Base-by-base conservation (phyloP, 2,329 filamentous ascomycete genomes). In the Amylocarpus encephaloides region DNA sequence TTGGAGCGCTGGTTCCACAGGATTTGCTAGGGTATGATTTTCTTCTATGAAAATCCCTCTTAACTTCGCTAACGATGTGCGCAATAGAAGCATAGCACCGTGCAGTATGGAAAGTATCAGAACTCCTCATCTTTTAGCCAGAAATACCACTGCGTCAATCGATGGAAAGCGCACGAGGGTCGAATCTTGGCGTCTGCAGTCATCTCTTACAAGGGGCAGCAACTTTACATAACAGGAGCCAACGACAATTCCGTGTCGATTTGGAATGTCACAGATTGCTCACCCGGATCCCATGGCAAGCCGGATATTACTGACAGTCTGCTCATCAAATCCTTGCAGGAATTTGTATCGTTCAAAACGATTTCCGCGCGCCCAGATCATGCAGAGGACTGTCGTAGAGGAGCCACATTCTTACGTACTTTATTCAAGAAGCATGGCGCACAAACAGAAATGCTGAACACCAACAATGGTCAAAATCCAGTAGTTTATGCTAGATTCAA, bases 381-480 rank as follows among this genome's bases (percentile, higher is more conserved):
- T 64, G 83, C 88, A 10, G 89, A 91, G 56, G 93, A 97, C 67
- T 98, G 94, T 66, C 86, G 92, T 52, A 82, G 91, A 64, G 92
- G 92, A 9, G 93, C 93, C 11, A 93, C 89, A 0, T 97, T 91
- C 62, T 76, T 98, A 1, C 88, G 90, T 46, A 85, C 86, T 0
- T 77, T 97, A 15, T 96, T 96, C 73, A 94, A 92, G 70, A 86
- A 90, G 47, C 83, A 97, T 50, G 93, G 93, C 11, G 93, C 89
- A 0, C 80, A 87, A 51, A 91, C 93, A 0, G 88, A 94, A 62
- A 86, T 97, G 76, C 76, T 98, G n/a, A 88, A 86, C 52, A 88
- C 89, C 0, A 80, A 85, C 32, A 82, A 86, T 59, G 75, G 78
- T 29, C 61, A 88, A 60, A 97, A 97, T 64, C 93, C 93, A 0